Evolutionary conservation across 176 grass and related monocot genomes (phyloP), one percentile per base, ranked within the genome.

Genomic region (Carex parvula): DNA sequence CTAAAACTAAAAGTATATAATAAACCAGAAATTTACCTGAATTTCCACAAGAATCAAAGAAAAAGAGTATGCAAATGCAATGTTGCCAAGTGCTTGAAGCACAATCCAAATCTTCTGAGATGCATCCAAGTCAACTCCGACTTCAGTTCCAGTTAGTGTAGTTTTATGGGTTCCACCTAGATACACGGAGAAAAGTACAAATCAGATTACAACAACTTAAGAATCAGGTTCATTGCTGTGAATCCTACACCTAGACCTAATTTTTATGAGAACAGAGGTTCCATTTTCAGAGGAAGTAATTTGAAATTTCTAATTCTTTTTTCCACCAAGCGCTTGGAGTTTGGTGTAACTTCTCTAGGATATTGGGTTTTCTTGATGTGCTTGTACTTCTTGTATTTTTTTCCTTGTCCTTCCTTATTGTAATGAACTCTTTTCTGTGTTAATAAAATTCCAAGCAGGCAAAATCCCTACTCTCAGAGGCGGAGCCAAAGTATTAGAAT

Each of bases 21-120:
- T 62, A 29, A 57, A 79, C 1, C 64, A 12, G 32, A 22, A 59
- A 7, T 64, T 69, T 89, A 91, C 95, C 85, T 99, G 93, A 70
- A 99, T 99, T 84, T 99, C 96, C 14, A 95, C 94, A 3, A 99
- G 88, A 81, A 99, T 90, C 91, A 99, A 86, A 32, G 96, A 95
- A 84, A 89, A 99, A 0, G 93, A 95, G 60, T 99, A 99, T 3
- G 96, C 93, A 55, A 99, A 99, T 0, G 96, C 96, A 14, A 99
- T 90, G 82, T 99, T 81, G 33, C 96, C 96, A 18, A 95, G 89
- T 57, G 96, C 93, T 72, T 95, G 96, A 48, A 93, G 85, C 4
- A 85, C 82, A 1, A 90, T 54, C 93, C 96, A 99, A 55, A 99
- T 87, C 83, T 99, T 99, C 60, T 93, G 80, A 67, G 91, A 85